These are phyloP conservation scores for Penicillium chermesinum DNA, from an alignment of 495 filamentous ascomycete species.

Conservation along the genomic window DNA sequence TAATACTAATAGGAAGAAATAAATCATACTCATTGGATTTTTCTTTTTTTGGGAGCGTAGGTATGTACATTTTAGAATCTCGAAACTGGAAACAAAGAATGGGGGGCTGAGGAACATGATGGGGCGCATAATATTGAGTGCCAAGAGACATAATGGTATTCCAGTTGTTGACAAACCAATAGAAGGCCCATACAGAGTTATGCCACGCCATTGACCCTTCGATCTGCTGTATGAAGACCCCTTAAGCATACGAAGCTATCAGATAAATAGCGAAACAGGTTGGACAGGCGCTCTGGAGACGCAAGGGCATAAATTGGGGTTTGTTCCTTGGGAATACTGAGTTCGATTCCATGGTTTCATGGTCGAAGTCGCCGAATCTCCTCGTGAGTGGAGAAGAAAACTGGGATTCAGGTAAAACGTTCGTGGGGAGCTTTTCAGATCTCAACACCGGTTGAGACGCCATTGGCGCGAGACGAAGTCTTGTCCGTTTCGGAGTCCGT, in stretches of 20 bases:
- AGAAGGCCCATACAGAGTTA: no score
- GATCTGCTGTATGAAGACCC: constrained; percentile 5
- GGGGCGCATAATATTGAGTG: no score
- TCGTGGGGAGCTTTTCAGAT: constrained; percentile 21
- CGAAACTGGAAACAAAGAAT: background rate
- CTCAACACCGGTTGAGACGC: constrained; percentile 36
- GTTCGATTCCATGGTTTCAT: background rate
- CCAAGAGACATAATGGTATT: no score
- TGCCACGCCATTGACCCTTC: background rate
- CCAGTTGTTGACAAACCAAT: no score
- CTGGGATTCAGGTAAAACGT: background rate
- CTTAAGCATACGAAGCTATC: constrained; percentile 8
- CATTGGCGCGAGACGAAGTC: constrained; percentile 20
- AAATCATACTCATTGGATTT: constrained; percentile 16
- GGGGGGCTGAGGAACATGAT: no score
- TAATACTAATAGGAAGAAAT: background rate
- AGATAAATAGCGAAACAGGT: constrained; percentile 4
- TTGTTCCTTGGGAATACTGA: background rate
- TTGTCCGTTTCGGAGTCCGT: constrained; percentile 16
- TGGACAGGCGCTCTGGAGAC: background rate
- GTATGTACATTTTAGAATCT: constrained; percentile 18
- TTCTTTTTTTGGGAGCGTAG: constrained; percentile 17
- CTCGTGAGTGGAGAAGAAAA: background rate
- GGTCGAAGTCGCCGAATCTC: background rate
- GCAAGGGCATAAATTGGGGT: background rate